Percentiles rank a stretch among this genome's conserved stretches.
Evolutionary conservation across 768 basidiomycete species (phyloP).

Genomic region (Mycena pura): DNA sequence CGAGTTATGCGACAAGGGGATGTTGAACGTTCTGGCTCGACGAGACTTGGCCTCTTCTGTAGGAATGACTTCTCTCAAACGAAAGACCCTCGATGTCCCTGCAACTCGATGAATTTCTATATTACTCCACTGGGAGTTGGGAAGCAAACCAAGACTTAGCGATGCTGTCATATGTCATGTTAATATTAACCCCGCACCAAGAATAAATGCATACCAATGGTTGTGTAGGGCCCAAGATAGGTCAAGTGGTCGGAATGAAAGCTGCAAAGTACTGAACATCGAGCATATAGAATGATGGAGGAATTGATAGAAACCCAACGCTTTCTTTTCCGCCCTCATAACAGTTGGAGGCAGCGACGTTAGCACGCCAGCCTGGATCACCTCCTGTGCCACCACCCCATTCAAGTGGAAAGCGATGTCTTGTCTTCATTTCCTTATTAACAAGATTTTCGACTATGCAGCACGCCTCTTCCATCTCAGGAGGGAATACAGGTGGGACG

Average conservation of each 20-base stretch:
- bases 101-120: not conserved
- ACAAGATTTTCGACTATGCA: slow-evolving; percentile 71
- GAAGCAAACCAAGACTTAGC: slow-evolving; percentile 69
- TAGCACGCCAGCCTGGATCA: slow-evolving; percentile 67
- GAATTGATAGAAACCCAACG: slow-evolving; percentile 53
- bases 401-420: slow-evolving; percentile 68
- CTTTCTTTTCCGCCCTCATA: slow-evolving; percentile 84
- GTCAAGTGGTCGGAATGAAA: slow-evolving; percentile 85
- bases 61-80: slow-evolving; percentile 79
- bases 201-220: slow-evolving; percentile 49
- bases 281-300: not conserved
- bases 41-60: slow-evolving; percentile 62
- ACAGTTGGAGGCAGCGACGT: slow-evolving; percentile 86
- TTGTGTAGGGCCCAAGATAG: slow-evolving; percentile 83
- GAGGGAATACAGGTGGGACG: slow-evolving; percentile 62
- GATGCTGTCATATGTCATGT: slow-evolving; percentile 53
- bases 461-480: slow-evolving; percentile 83
- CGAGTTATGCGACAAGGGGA: slow-evolving; percentile 81
- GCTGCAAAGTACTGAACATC: not conserved
- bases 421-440: slow-evolving; percentile 69
- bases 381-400: slow-evolving; percentile 53
- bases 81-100: slow-evolving; percentile 77
- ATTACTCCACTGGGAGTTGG: not conserved
- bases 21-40: slow-evolving; percentile 74
- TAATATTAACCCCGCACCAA: not conserved